A percentile compares a stretch with the other conserved stretches of the same genome.
Evolutionary conservation across 2,329 filamentous ascomycete genomes (phyloP).

Genomic region (Epichloe sibirici): DNA sequence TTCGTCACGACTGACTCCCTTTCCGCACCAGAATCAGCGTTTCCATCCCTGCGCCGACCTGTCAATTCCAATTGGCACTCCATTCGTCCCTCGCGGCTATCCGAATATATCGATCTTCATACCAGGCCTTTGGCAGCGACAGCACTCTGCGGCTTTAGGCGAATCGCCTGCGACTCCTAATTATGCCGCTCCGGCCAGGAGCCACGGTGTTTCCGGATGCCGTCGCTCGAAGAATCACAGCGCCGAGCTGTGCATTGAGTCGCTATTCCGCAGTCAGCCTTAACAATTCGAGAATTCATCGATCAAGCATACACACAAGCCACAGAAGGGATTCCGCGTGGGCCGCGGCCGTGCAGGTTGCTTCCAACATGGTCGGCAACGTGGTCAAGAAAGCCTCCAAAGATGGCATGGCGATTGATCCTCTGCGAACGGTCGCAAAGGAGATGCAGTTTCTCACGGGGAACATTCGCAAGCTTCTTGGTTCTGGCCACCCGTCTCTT

Average conservation of each 20-base stretch:
- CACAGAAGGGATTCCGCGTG: constrained; percentile 49
- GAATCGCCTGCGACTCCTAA: background rate
- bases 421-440: constrained; percentile 79
- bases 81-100: background rate
- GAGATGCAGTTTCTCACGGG: constrained; percentile 94
- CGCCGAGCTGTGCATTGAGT: constrained; percentile 20
- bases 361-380: constrained; percentile 59
- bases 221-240: constrained; percentile 16
- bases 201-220: constrained; percentile 36
- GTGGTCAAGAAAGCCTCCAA: constrained; percentile 50
- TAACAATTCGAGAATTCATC: constrained; percentile 15
- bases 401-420: constrained; percentile 66
- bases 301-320: constrained; percentile 29
- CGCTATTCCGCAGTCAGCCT: constrained; percentile 20
- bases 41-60: background rate
- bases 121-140: background rate
- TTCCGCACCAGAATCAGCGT: background rate
- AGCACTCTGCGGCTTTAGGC: background rate
- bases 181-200: constrained; percentile 44
- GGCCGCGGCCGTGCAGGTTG: constrained; percentile 60
- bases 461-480: constrained; percentile 85
- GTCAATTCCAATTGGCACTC: constrained; percentile 1
- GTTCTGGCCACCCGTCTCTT: constrained; percentile 85
- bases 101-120: background rate
- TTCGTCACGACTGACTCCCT: background rate